Evolutionary conservation across 306 rosid species (phyloP), one percentile per base, ranked within the genome.

Genomic region (Nissolia schottii): DNA sequence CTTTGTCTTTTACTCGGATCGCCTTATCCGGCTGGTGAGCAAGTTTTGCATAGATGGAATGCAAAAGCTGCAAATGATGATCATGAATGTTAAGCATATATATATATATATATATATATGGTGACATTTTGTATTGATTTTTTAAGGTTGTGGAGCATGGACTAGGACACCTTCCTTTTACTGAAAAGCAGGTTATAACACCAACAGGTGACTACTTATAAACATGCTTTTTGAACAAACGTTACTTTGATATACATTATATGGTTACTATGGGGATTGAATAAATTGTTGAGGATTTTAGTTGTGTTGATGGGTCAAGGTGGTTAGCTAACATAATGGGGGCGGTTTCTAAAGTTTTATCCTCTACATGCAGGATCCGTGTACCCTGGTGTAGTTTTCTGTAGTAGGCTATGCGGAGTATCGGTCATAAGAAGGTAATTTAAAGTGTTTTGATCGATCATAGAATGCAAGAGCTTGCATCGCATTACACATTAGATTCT

Each of bases 111-210:
- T n/a, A n/a, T n/a, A n/a, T n/a, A n/a, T n/a, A n/a, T 74, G 46
- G 41, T 69, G 16, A 14, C 57, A n/a, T n/a, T 13, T 29, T 67
- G 7, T 25, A 31, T 62, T 60, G 14, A 2, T 71, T 84, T 77
- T n/a, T 55, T 63, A 54, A 92, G 98, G 98, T 92, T 70, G 98
- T 92, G 19, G 98, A 92, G 43, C 96, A 92, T 82, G 98, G 98
- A 70, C 71, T 89, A 14, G 98, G 98, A 24, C 96, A 92, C 51
- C 83, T 92, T 70, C 98, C 98, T 37, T 92, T 92, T 66, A 86
- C 87, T 0, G 98, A 92, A 83, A 92, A 88, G 71, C 98, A 89
- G 62, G 87, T 92, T 68, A 76, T 64, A 65, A 87, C 96, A 61
- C 98, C 98, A 77, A 89, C 96, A 75, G 98, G 98, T 92, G 83